A percentile compares a stretch with the other conserved stretches of the same genome.
Evolutionary conservation across 495 filamentous ascomycete species (phyloP).

Genomic region (Haplographium delicatum): DNA sequence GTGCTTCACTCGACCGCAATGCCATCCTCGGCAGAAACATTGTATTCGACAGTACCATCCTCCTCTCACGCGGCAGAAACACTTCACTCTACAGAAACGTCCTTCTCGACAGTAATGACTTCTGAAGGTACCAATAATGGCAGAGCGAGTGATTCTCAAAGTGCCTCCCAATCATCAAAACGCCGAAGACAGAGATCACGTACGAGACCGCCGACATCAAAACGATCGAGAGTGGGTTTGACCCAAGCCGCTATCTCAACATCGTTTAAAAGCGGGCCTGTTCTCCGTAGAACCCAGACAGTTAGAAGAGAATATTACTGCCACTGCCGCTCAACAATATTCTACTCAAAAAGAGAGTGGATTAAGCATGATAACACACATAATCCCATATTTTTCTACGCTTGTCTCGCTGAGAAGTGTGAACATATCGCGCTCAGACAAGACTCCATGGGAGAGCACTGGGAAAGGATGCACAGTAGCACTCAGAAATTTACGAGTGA

Average conservation of each 20-base stretch:
- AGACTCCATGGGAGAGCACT: neutral
- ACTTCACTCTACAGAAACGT: too few relatives aligned
- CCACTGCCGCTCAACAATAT: neutral
- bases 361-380: neutral
- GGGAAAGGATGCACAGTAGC: neutral
- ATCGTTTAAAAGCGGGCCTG: neutral
- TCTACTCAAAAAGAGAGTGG: neutral
- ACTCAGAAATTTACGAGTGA: neutral
- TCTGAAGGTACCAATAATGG: neutral
- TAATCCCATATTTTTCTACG: neutral
- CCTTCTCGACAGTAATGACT: too few relatives aligned
- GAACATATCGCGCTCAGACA: neutral
- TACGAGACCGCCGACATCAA: neutral
- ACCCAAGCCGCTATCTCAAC: neutral
- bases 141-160: neutral
- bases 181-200: neutral
- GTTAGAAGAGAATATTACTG: neutral
- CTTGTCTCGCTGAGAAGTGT: neutral
- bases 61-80: too few relatives aligned
- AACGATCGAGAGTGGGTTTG: neutral
- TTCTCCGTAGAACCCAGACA: neutral
- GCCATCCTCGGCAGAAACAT: too few relatives aligned
- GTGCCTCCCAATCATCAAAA: neutral
- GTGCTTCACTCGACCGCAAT: neutral
- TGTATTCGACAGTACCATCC: too few relatives aligned